A percentile compares a stretch with the other conserved stretches of the same genome.
These are phyloP conservation scores for Colletotrichum sp. DNA, from an alignment of 2,329 filamentous ascomycete species.

Conservation along the genomic window DNA sequence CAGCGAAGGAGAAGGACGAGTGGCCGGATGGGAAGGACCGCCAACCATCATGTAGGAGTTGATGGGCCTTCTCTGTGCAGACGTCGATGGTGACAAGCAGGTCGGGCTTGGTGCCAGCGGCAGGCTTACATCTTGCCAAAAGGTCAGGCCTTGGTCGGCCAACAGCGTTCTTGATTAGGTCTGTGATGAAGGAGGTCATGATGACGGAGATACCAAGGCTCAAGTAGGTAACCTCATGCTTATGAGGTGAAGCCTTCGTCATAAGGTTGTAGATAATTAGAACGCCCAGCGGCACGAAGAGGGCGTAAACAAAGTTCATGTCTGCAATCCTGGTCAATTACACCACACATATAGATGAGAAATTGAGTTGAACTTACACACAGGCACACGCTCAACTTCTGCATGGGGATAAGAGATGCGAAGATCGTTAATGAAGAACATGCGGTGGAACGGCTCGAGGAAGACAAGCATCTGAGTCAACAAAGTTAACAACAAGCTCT, in stretches of 20 bases:
- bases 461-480: conserved; percentile 65
- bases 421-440: conserved; percentile 89
- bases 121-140: conserved; percentile 80
- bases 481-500: conserved; percentile 22
- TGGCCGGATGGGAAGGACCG: conserved; percentile 84
- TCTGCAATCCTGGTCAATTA: conserved; percentile 37
- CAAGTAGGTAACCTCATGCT: conserved; percentile 84
- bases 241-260: conserved; percentile 70
- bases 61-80: conserved; percentile 74
- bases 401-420: conserved; percentile 88
- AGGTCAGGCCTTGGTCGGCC: conserved; percentile 72
- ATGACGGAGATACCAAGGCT: conserved; percentile 80
- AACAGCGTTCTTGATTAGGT: conserved; percentile 88
- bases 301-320: conserved; percentile 82
- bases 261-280: conserved; percentile 71
- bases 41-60: conserved; percentile 82
- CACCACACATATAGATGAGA: neutral
- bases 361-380: conserved; percentile 60
- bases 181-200: conserved; percentile 83
- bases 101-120: conserved; percentile 48
- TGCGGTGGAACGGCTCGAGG: conserved; percentile 87
- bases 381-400: conserved; percentile 79
- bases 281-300: conserved; percentile 71
- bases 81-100: conserved; percentile 68
- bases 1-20: conserved; percentile 79